Base-by-base conservation (phyloP, 2,329 filamentous ascomycete species). In the Blastomyces emzantsi region DNA sequence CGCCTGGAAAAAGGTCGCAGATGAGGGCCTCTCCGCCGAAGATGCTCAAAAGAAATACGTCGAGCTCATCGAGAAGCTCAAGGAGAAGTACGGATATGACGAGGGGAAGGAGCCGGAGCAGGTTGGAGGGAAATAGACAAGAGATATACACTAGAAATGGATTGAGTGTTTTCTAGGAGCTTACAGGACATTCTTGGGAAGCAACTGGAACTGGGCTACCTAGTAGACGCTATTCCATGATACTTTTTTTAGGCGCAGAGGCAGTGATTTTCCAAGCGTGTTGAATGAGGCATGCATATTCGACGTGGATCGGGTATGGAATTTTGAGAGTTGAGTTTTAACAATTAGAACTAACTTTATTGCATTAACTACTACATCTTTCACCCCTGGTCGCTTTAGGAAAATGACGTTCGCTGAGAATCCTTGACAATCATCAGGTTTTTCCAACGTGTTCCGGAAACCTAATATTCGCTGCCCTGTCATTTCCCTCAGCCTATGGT, bases 41-140 rank as follows among this genome's bases (percentile, higher is more conserved):
- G 76, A 86, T 68, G 92, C 92, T 25, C 88, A 95, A 83, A 81
- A 85, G 74, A 80, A 83, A 73, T 97, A 96, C 78, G 83, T 95
- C 71, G 80, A 82, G 69, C 79, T 88, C 66, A 85, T 94, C 67
- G 86, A 91, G 77, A 75, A 80, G 71, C 77, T 95, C 73, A 91
- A 94, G 83, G 77, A 72, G 65, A 83, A 84, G 75, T 84, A 87
- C 76, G 88, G 87, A 22, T 68, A 66, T 52, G 67, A 68, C 45
- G 66, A 66, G 61, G 51, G 49, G 9, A 68, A 68, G 66, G 63
- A 30, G 30, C 66, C 67, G 17, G 67, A 68, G 61, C 57, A 66
- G 47, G 64, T 68, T 64, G 67, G 67, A 17, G 64, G 61, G 60
- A 64, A 64, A 17, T 66, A 64, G 63, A 61, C 3, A 41, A 41